These are phyloP conservation scores for Rhododendron ovatum DNA, from an alignment of 148 eudicot species.

Conservation along the genomic window DNA sequence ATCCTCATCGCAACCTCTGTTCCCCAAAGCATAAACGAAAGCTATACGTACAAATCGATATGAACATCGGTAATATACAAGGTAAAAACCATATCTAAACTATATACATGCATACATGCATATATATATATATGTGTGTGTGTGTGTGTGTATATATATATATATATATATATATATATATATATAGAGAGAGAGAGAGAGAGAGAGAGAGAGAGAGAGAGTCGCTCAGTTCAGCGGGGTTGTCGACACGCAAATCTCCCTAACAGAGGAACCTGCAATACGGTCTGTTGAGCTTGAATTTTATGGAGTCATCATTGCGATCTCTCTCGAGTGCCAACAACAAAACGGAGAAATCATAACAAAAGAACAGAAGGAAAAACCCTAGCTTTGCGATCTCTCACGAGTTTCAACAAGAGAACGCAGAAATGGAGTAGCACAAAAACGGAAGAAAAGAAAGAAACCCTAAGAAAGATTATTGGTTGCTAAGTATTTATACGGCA, in stretches of 20 bases:
- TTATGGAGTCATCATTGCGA: slow-evolving; percentile 57
- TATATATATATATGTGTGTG: background rate
- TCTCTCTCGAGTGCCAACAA: background rate
- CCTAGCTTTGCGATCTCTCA: slow-evolving; percentile 31
- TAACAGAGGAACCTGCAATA: slow-evolving; percentile 34
- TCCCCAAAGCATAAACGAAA: background rate
- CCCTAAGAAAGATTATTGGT: background rate
- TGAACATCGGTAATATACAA: background rate
- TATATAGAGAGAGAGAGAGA: background rate
- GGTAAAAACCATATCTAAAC: background rate
- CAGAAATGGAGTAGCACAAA: background rate
- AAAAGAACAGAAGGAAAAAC: slow-evolving; percentile 12
- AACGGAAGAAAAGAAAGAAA: background rate
- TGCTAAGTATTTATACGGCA: background rate
- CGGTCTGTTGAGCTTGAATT: slow-evolving; percentile 93
- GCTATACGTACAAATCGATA: background rate
- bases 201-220: background rate
- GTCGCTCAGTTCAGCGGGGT: slow-evolving; percentile 21
- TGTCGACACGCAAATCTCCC: slow-evolving; percentile 21
- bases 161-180: background rate
- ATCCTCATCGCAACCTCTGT: slow-evolving; percentile 26
- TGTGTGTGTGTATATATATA: no score
- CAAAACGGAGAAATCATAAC: background rate
- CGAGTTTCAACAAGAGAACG: background rate
- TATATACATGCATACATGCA: background rate